Conservation (phyloP, 164 flowering plant species). For the Liquidambar formosana region DNA sequence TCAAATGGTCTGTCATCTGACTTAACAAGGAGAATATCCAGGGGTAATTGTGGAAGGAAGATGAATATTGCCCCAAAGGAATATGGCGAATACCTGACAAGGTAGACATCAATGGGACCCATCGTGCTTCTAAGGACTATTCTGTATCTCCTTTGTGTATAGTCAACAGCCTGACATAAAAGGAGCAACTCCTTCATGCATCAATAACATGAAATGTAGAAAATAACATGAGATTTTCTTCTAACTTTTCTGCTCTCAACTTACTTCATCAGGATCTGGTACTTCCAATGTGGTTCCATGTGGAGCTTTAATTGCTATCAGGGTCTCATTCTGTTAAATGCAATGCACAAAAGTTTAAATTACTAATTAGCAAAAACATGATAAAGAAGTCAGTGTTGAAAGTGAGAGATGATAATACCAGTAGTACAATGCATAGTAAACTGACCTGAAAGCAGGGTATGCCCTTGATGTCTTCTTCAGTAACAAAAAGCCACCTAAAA, state of each 20-base stretch:
- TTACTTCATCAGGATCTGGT: constrained; percentile 85
- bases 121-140: constrained; percentile 78
- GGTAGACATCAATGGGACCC: constrained; percentile 88
- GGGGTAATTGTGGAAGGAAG: neutral
- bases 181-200: constrained; percentile 11
- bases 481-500: constrained; percentile 73
- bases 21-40: neutral
- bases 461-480: constrained; percentile 74
- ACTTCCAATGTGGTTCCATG: constrained; percentile 98
- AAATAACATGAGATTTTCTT: neutral
- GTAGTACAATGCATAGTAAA: neutral
- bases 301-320: constrained; percentile 96
- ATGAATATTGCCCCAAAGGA: neutral
- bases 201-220: neutral
- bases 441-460: constrained; percentile 72
- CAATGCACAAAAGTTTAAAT: neutral
- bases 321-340: constrained; percentile 60
- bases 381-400: neutral
- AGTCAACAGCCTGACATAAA: constrained; percentile 60
- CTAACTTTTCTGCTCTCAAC: neutral
- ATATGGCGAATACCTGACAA: constrained; percentile 63
- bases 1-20: neutral
- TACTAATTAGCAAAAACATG: neutral
- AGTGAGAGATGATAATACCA: neutral
- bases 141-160: constrained; percentile 77